A percentile compares a stretch with the other conserved stretches of the same genome.
phyloP scores from a whole-genome alignment of 495 filamentous ascomycete genomes.

The Tuber melanosporum region DNA sequence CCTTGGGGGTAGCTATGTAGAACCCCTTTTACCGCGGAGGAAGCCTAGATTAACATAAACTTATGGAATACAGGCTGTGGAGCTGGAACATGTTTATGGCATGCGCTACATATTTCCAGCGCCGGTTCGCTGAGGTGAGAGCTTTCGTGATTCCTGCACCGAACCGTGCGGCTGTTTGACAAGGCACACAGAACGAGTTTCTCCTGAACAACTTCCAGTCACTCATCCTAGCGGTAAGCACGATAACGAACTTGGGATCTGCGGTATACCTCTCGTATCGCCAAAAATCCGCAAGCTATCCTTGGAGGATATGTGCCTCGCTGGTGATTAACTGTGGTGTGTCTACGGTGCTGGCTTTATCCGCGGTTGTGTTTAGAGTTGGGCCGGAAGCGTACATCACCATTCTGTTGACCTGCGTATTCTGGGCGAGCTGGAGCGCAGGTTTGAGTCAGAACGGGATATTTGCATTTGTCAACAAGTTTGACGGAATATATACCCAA shows the following conservation, averaged over 20 bases:
- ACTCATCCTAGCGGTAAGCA: slow-evolving; percentile 78
- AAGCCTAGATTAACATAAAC: slow-evolving; percentile 11
- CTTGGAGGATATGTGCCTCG: slow-evolving; percentile 67
- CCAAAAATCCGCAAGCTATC: slow-evolving; percentile 74
- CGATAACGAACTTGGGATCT: slow-evolving; percentile 67
- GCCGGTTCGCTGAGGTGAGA: slow-evolving; percentile 59
- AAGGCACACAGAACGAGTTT: slow-evolving; percentile 48
- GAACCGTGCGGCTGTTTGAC: not conserved
- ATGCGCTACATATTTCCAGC: slow-evolving; percentile 85
- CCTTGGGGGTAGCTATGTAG: slow-evolving; percentile 90
- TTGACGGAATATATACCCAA: slow-evolving; percentile 83
- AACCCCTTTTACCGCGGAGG: slow-evolving; percentile 31
- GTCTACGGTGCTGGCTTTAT: slow-evolving; percentile 72
- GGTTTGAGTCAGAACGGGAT: slow-evolving; percentile 90
- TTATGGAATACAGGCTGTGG: slow-evolving; percentile 29
- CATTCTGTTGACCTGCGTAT: slow-evolving; percentile 81
- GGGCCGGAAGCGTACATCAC: slow-evolving; percentile 61
- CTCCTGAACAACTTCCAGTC: slow-evolving; percentile 77
- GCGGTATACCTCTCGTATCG: slow-evolving; percentile 68
- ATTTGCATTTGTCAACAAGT: slow-evolving; percentile 83
- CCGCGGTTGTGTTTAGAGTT: slow-evolving; percentile 60
- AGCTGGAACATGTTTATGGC: slow-evolving; percentile 97
- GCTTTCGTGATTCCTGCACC: not conserved
- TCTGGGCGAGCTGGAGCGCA: slow-evolving; percentile 64
- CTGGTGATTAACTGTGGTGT: slow-evolving; percentile 64